phyloP scores from a whole-genome alignment of 352 stramenopile genomes.

The Globisporangium splendens region DNA sequence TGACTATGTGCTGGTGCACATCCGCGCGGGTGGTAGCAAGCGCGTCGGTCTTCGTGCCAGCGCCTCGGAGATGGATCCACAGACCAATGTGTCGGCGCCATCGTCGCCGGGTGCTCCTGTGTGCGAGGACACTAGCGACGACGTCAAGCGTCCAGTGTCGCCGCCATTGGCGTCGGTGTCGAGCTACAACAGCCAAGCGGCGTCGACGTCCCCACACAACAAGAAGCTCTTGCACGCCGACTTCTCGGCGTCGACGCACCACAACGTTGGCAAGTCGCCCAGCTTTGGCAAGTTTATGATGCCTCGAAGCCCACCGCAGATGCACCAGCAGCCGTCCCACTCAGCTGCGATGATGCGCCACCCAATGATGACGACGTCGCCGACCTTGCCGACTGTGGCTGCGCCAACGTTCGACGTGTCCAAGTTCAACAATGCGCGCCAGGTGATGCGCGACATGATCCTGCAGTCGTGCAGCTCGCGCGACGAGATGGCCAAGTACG shows the following conservation, averaged over 20 bases:
- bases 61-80: constrained; percentile 15
- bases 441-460: constrained; percentile 46
- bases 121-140: constrained; percentile 12
- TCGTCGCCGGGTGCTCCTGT: constrained; percentile 16
- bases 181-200: constrained; percentile 38
- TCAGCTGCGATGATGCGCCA: constrained; percentile 19
- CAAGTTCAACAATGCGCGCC: constrained; percentile 32
- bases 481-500: constrained; percentile 55
- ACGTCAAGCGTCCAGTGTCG: constrained; percentile 26
- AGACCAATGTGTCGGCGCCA: neutral
- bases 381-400: neutral
- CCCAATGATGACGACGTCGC: constrained; percentile 21
- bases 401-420: constrained; percentile 13
- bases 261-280: constrained; percentile 2
- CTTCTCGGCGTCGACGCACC: constrained; percentile 13
- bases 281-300: constrained; percentile 13
- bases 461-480: constrained; percentile 43
- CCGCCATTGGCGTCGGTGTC: constrained; percentile 29
- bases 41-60: constrained; percentile 55
- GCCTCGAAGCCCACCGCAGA: constrained; percentile 2
- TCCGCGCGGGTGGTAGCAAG: constrained; percentile 65
- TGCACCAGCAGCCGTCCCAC: constrained; percentile 5
- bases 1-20: constrained; percentile 72
- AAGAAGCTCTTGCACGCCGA: constrained; percentile 41
- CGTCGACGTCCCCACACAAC: constrained; percentile 39